A percentile compares a stretch with the other conserved stretches of the same genome.
phyloP scores from a whole-genome alignment of 2,329 filamentous ascomycete genomes.

The Talaromyces sp. region DNA sequence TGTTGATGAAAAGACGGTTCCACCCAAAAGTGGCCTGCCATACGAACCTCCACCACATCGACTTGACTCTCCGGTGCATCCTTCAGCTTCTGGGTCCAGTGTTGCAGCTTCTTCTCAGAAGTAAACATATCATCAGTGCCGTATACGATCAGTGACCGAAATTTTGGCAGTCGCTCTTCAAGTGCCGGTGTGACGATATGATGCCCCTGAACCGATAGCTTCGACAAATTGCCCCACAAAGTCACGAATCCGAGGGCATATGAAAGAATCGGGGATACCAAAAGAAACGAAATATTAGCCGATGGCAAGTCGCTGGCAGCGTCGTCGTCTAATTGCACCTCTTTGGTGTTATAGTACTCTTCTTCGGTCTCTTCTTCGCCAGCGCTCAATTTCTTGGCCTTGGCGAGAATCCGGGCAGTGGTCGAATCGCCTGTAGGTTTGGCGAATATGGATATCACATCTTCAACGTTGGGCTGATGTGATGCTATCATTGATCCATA shows the following conservation, averaged over 20 bases:
- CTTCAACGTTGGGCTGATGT: conserved; percentile 57
- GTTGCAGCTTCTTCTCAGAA: conserved; percentile 56
- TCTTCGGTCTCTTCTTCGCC: conserved; percentile 33
- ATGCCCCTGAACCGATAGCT: conserved; percentile 25
- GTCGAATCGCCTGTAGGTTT: conserved; percentile 51
- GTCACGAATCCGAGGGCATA: conserved; percentile 58
- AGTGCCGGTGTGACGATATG: conserved; percentile 40
- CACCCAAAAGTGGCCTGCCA: conserved; percentile 60
- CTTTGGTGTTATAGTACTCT: neutral
- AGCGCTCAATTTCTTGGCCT: conserved; percentile 63
- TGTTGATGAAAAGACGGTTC: conserved; percentile 47
- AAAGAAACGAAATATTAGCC: conserved; percentile 44
- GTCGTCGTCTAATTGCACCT: conserved; percentile 15
- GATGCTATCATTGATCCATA: conserved; percentile 81
- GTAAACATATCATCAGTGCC: conserved; percentile 73
- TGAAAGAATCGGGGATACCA: conserved; percentile 60
- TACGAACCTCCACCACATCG: conserved; percentile 44
- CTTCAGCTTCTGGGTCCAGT: conserved; percentile 59
- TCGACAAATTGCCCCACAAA: conserved; percentile 49
- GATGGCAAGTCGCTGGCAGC: neutral
- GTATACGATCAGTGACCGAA: conserved; percentile 65
- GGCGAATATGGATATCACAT: conserved; percentile 58
- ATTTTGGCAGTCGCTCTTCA: conserved; percentile 49
- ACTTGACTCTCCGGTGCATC: conserved; percentile 44
- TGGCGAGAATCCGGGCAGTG: conserved; percentile 63